These are phyloP conservation scores for Brettanomyces sp. DNA, from an alignment of 805 yeast genomes.

Conservation along the genomic window DNA sequence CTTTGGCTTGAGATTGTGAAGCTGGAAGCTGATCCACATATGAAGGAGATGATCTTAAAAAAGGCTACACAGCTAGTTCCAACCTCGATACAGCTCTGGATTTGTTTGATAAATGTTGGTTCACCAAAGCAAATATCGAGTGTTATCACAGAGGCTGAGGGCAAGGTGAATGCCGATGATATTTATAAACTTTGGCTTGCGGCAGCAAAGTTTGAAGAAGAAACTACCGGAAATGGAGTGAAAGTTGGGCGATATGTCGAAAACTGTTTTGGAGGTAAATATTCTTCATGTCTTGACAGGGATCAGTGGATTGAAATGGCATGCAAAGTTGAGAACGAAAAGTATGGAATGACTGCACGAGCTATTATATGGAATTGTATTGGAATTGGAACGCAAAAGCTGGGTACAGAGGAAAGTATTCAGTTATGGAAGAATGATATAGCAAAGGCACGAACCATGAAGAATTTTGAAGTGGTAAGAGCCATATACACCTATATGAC, in stretches of 20 bases:
- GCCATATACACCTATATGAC: slow-evolving; percentile 39
- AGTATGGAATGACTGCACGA: slow-evolving; percentile 36
- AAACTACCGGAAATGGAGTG: slow-evolving; percentile 29
- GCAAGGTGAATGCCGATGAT: slow-evolving; percentile 32
- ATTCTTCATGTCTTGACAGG: slow-evolving; percentile 27
- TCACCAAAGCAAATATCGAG: slow-evolving; percentile 39
- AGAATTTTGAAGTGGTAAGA: slow-evolving; percentile 30
- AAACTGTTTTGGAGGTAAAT: slow-evolving; percentile 34
- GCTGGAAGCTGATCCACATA: slow-evolving; percentile 43
- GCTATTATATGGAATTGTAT: slow-evolving; percentile 38
- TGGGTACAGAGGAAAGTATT: not conserved
- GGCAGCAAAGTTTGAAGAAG: slow-evolving; percentile 62
- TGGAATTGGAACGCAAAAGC: not conserved
- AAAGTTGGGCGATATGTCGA: slow-evolving; percentile 39
- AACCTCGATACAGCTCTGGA: slow-evolving; percentile 55
- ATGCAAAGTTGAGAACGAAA: slow-evolving; percentile 38
- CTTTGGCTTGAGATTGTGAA: slow-evolving; percentile 67
- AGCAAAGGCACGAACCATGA: slow-evolving; percentile 7
- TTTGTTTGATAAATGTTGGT: slow-evolving; percentile 39
- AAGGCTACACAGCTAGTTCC: slow-evolving; percentile 71
- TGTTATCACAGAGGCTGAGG: slow-evolving; percentile 53
- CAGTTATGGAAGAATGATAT: slow-evolving; percentile 22
- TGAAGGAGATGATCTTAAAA: slow-evolving; percentile 41
- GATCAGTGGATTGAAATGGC: slow-evolving; percentile 53
- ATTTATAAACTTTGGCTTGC: slow-evolving; percentile 56